Percentiles rank a stretch among this genome's conserved stretches.
Conservation (phyloP, 345 rosid genomes). For the Viola odorata region DNA sequence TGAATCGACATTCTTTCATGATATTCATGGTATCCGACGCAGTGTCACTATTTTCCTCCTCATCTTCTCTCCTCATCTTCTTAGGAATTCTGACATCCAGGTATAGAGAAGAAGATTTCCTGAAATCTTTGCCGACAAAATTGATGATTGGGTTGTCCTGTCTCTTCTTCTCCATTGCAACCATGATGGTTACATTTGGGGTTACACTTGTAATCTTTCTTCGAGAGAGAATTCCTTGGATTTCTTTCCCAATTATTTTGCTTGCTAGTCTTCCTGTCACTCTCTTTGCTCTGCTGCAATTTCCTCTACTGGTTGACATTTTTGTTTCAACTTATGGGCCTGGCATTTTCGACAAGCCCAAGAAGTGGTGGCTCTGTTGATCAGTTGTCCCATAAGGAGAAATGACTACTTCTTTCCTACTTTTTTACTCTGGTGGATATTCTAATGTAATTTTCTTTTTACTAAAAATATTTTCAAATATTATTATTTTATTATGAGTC, state of each 20-base stretch:
- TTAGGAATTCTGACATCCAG: conserved; percentile 30
- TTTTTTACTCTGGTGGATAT: too few species aligned
- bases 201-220: conserved; percentile 32
- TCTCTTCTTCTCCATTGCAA: conserved; percentile 60
- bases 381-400: too few species aligned
- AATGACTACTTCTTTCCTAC: too few species aligned
- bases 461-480: too few species aligned
- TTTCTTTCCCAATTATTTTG: conserved; percentile 36
- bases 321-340: conserved; percentile 53
- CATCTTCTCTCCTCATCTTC: conserved; percentile 24
- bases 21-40: conserved; percentile 23
- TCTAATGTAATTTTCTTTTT: too few species aligned
- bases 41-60: conserved; percentile 20
- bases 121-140: conserved; percentile 24
- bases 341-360: conserved; percentile 54
- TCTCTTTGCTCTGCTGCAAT: conserved; percentile 54
- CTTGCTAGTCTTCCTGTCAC: conserved; percentile 55
- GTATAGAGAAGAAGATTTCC: conserved; percentile 31
- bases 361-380: conserved; percentile 14
- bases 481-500: too few species aligned
- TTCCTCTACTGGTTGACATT: conserved; percentile 64
- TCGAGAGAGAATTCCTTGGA: conserved; percentile 25
- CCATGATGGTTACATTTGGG: conserved; percentile 63
- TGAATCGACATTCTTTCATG: conserved; percentile 13
- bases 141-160: conserved; percentile 53